Evolutionary conservation across 2,329 filamentous ascomycete genomes (phyloP), one percentile per base, ranked within the genome.

Genomic region (Cephalotrichum gorgonifer): DNA sequence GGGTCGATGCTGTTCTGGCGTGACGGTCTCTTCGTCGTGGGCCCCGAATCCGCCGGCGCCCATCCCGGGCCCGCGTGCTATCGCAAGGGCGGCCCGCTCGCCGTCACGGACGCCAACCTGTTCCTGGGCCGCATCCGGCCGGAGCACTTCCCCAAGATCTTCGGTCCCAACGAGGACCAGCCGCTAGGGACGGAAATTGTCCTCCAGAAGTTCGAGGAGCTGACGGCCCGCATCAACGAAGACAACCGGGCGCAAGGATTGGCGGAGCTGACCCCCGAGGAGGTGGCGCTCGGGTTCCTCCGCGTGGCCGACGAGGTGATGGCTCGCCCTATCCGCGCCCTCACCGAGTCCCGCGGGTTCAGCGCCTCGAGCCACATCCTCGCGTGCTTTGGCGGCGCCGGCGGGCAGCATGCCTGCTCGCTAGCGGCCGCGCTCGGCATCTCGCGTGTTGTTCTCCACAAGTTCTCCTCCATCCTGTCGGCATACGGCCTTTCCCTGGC

Each of bases 41-140:
- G 85, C 0, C 85, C 85, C 1, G 83, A 87, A 56, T 85, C 80
- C 25, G 82, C 83, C 2, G 76, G 78, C 30, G 83, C 84, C 6
- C 79, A 86, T 57, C 84, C 84, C 2, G 84, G 84, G 0, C 83
- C 84, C 2, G 82, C 82, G 1, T 86, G 82, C 53, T 87, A 88
- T 57, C 72, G 83, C n/a, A 86, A 87, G 59, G 80, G 76, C 2
- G 83, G 84, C 0, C 83, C 83, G 14, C 62, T 86, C 12, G 85
- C 83, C 1, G 82, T 87, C 41, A 87, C 84, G 0, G 83, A 88
- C 58, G 83, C 83, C 0, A 87, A 86, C 54, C 61, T 86, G 2
- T 79, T 83, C 55, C 75, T 87, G 2, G 83, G 84, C 2, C 71
- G 83, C 31, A 62, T 67, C 35, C 57, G 64, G 33, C 69, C 83